phyloP scores from a whole-genome alignment of 345 rosid genomes.

The Corchorus olitorius region DNA sequence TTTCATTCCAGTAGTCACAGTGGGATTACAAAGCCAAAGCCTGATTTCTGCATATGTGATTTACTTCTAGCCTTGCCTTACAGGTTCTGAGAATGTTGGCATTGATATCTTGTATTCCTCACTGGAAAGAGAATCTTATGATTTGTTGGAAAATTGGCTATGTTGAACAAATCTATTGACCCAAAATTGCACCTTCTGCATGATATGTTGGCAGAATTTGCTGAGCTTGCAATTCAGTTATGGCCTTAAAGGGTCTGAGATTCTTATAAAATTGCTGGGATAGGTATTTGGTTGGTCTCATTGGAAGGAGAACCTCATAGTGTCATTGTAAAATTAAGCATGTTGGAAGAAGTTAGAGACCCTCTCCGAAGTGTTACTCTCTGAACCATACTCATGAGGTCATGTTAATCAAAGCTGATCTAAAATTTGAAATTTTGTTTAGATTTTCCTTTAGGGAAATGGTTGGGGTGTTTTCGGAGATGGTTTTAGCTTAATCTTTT shows the following conservation, averaged over 20 bases:
- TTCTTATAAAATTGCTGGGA: not conserved
- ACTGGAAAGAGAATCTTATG: not conserved
- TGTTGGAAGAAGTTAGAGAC: not conserved
- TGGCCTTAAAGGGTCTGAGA: not conserved
- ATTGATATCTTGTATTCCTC: not conserved
- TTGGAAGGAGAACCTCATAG: not conserved
- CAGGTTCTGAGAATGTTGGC: not conserved
- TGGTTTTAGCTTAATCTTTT: not conserved
- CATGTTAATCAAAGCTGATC: slow-evolving; percentile 6
- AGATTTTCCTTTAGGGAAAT: not conserved
- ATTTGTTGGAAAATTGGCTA: not conserved
- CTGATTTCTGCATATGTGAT: not conserved
- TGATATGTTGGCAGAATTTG: slow-evolving; percentile 10
- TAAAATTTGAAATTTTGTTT: not conserved
- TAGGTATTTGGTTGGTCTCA: not conserved
- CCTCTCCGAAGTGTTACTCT: not conserved
- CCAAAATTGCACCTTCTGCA: slow-evolving; percentile 3
- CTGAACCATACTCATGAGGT: not conserved
- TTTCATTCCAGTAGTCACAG: not conserved
- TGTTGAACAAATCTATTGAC: not conserved
- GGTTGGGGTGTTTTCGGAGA: not conserved
- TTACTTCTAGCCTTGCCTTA: not conserved
- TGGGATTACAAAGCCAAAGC: not conserved
- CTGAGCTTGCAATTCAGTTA: not conserved
- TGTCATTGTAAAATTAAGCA: not conserved